These are phyloP conservation scores for Sporormia fimetaria DNA, from an alignment of 495 filamentous ascomycete species.

Conservation along the genomic window DNA sequence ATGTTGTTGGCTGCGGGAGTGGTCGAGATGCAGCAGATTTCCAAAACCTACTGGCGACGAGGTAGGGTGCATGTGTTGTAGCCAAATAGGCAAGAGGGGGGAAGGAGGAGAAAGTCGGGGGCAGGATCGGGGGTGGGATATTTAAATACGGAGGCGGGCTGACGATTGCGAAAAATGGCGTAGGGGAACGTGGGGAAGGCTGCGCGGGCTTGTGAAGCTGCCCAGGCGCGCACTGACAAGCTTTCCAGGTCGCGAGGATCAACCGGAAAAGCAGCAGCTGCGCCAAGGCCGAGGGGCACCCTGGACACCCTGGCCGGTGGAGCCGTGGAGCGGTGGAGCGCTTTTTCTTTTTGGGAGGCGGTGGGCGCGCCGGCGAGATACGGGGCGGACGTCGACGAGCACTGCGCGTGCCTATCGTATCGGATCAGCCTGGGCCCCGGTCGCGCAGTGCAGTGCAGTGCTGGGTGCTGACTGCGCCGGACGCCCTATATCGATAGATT, in stretches of 20 bases:
- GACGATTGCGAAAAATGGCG: constrained; percentile 7
- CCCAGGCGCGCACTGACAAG: constrained; percentile 3
- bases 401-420: constrained; percentile 1
- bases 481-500: constrained; percentile 11
- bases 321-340: constrained; percentile 1
- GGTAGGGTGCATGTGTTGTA: constrained; percentile 26
- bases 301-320: too few relatives aligned
- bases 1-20: constrained; percentile 4
- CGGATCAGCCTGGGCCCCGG: constrained; percentile 13
- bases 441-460: constrained; percentile 10
- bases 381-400: constrained; percentile 10
- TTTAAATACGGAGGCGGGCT: constrained; percentile 12
- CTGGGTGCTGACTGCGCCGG: too few relatives aligned
- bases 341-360: constrained; percentile 15
- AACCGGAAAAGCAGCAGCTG: constrained; percentile 16
- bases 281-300: constrained; percentile 16
- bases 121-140: constrained; percentile 19
- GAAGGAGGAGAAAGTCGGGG: constrained; percentile 14
- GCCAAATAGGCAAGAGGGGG: constrained; percentile 18
- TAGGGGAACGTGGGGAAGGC: constrained; percentile 15
- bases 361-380: constrained; percentile 18
- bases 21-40: constrained; percentile 27
- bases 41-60: constrained; percentile 22
- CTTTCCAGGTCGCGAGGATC: constrained; percentile 25
- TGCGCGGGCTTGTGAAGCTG: neutral